Conservation (phyloP, 2,329 filamentous ascomycete genomes). For the Celoporthe dispersa region DNA sequence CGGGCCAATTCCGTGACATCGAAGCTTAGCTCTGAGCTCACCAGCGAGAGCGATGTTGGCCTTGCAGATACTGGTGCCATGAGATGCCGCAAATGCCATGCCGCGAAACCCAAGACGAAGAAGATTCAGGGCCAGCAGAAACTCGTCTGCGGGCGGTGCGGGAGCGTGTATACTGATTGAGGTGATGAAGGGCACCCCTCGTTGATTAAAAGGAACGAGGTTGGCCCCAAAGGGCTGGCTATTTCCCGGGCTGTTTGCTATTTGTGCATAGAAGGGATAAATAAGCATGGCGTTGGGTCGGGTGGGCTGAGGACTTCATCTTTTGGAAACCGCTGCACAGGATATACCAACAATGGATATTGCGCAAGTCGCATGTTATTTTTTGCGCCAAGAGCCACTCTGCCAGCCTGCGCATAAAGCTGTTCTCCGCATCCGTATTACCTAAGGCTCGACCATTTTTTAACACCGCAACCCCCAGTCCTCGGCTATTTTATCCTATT, state of each 20-base stretch:
- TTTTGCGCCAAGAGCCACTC: neutral
- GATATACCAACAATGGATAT: slow-evolving; percentile 9
- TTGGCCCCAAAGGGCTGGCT: neutral
- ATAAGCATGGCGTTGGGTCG: slow-evolving; percentile 17
- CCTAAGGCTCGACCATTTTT: neutral
- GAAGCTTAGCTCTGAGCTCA: slow-evolving; percentile 61
- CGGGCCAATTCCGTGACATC: slow-evolving; percentile 54
- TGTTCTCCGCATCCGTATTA: neutral
- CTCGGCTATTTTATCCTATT: neutral
- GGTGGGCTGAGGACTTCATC: neutral
- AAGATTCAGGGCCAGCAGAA: slow-evolving; percentile 57
- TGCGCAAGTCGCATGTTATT: neutral
- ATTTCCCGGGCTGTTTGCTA: neutral
- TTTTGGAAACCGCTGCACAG: neutral
- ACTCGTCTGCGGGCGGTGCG: slow-evolving; percentile 65
- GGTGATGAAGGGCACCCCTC: neutral
- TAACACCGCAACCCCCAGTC: neutral
- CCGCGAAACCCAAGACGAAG: slow-evolving; percentile 62
- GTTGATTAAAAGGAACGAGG: neutral
- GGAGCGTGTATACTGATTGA: slow-evolving; percentile 36
- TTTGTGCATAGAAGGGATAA: neutral
- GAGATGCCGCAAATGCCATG: slow-evolving; percentile 62
- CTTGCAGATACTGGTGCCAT: slow-evolving; percentile 51
- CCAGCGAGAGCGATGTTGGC: slow-evolving; percentile 41
- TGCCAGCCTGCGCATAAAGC: neutral